Evolutionary conservation across 352 stramenopile genomes (phyloP).

Genomic region (Pythium chondricola): DNA sequence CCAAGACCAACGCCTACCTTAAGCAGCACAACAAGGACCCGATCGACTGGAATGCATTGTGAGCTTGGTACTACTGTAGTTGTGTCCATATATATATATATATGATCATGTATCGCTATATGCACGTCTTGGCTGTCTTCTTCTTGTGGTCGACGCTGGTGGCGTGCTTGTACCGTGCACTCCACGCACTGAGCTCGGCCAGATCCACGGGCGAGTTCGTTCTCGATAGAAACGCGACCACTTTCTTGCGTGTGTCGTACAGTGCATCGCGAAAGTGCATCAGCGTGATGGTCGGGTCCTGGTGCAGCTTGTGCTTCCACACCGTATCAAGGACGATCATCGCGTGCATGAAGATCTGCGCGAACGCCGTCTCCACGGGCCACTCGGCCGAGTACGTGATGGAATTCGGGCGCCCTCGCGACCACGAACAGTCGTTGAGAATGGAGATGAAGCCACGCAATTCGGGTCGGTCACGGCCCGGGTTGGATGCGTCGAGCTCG

Average conservation of each 20-base stretch:
- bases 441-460: constrained; percentile 44
- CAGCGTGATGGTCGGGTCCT: constrained; percentile 42
- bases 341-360: constrained; percentile 53
- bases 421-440: constrained; percentile 37
- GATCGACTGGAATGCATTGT: constrained; percentile 78
- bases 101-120: not conserved
- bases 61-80: constrained; percentile 2
- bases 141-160: not conserved
- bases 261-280: constrained; percentile 62
- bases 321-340: constrained; percentile 54
- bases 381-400: constrained; percentile 27
- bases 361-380: constrained; percentile 44
- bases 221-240: constrained; percentile 45
- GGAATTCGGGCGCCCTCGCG: constrained; percentile 26
- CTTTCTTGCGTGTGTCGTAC: constrained; percentile 35
- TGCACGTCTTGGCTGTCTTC: constrained; percentile 8
- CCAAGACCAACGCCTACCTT: constrained; percentile 75
- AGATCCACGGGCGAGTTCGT: constrained; percentile 38
- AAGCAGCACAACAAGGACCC: constrained; percentile 66
- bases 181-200: constrained; percentile 41
- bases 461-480: constrained; percentile 44
- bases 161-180: constrained; percentile 25
- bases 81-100: not conserved
- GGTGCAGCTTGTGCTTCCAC: constrained; percentile 46
- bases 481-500: constrained; percentile 46